Percentiles rank a stretch among this genome's conserved stretches.
phyloP scores from a whole-genome alignment of 768 basidiomycete species.

The Serendipita sp. region DNA sequence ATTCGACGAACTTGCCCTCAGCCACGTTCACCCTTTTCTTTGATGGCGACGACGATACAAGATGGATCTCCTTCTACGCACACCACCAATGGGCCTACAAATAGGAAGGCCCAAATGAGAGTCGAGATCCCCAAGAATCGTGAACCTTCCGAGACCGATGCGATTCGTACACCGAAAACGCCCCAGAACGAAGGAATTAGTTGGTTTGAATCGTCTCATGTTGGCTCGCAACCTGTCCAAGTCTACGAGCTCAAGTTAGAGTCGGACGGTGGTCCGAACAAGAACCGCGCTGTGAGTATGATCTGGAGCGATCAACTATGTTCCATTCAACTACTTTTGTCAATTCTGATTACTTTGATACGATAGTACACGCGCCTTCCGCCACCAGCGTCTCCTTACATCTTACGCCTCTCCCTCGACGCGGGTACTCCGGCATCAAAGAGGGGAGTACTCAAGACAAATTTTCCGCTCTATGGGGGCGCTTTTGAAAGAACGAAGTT shows the following conservation, averaged over 20 bases:
- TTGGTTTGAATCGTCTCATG: conserved; percentile 52
- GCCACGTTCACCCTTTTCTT: background rate
- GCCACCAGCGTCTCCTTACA: conserved; percentile 74
- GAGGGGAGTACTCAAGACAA: conserved; percentile 87
- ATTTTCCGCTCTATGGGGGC: conserved; percentile 91
- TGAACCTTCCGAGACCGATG: background rate
- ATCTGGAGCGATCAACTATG: background rate
- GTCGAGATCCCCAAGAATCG: background rate
- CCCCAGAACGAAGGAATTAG: conserved; percentile 86
- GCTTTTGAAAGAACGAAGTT: conserved; percentile 60
- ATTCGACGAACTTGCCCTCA: background rate
- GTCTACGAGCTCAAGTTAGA: conserved; percentile 82
- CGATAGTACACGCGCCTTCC: conserved; percentile 87
- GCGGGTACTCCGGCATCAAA: conserved; percentile 82
- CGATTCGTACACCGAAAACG: conserved; percentile 47
- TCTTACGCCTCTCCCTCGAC: conserved; percentile 78
- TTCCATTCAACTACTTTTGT: conserved; percentile 3
- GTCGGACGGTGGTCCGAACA: conserved; percentile 77
- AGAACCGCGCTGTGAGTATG: conserved; percentile 58
- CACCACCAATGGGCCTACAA: background rate
- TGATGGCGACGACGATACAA: background rate
- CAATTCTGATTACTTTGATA: conserved; percentile 7
- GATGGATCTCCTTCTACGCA: background rate
- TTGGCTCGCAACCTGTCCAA: conserved; percentile 43
- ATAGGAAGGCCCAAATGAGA: background rate